These are phyloP conservation scores for Rickenella mellea DNA, from an alignment of 768 basidiomycete genomes.

Conservation along the genomic window DNA sequence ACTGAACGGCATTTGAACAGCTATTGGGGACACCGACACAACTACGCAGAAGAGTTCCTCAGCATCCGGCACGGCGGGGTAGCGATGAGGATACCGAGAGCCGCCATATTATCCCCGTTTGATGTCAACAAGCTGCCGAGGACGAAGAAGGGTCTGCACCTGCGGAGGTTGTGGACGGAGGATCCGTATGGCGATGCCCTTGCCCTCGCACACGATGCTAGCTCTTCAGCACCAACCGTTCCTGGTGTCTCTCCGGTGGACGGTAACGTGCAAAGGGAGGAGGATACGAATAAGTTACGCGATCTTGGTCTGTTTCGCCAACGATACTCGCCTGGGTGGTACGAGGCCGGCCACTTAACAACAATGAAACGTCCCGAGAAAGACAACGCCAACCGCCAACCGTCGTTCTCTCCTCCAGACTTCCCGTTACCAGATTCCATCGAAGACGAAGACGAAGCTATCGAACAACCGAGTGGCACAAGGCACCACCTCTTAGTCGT, in stretches of 20 bases:
- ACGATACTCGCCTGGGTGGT: neutral
- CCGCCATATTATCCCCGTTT: no score
- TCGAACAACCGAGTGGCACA: slow-evolving; percentile 1
- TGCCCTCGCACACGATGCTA: slow-evolving; percentile 1
- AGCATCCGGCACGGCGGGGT: slow-evolving; percentile 35
- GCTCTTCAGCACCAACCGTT: neutral
- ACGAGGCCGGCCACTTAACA: no score
- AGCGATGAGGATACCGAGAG: slow-evolving; percentile 5
- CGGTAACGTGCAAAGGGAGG: neutral
- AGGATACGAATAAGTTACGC: neutral
- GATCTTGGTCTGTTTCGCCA: neutral
- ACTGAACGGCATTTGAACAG: slow-evolving; percentile 18
- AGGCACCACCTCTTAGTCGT: slow-evolving; percentile 15
- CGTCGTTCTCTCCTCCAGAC: slow-evolving; percentile 5
- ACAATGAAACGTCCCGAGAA: slow-evolving; percentile 1
- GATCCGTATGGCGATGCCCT: neutral
- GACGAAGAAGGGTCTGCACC: neutral
- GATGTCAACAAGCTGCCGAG: neutral
- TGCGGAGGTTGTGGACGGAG: slow-evolving; percentile 5
- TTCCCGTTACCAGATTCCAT: slow-evolving; percentile 7
- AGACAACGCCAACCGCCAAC: slow-evolving; percentile 2
- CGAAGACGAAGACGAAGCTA: neutral
- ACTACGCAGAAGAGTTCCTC: slow-evolving; percentile 21
- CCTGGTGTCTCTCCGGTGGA: neutral
- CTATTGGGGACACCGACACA: slow-evolving; percentile 34